Evolutionary conservation across 1,284 basidiomycete species (phyloP), one percentile per base, ranked within the genome.

Genomic region (Puccinia brachypodii): DNA sequence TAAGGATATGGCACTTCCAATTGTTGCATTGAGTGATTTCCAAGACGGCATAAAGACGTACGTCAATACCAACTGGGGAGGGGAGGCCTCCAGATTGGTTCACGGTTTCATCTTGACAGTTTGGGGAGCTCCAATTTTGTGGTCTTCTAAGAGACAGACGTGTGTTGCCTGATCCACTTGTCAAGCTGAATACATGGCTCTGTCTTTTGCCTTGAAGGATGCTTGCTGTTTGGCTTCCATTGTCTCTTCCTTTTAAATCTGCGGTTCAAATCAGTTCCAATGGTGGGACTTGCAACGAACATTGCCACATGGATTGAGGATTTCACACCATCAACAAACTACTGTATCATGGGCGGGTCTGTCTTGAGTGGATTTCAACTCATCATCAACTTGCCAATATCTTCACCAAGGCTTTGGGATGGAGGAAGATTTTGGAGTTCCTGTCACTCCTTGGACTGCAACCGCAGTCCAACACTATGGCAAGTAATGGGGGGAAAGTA

Each of bases 371-470:
- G 73, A 53, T 75, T 9, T 16, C 33, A 3, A 40, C 56, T 2
- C 7, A 11, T 2, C 11, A 76, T 36, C 75, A 76, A 62, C 19
- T 60, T 9, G 75, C 75, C 36, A 42, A 77, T 42, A 78, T 78
- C 40, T 78, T 78, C 44, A 78, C 76, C 22, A 78, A 78, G 47
- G 64, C 40, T 6, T 36, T 78, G 9, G 64, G 76, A 47, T 62
- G 69, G 50, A 11, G 33, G 19, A 42, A 42, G 28, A 40, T 71
- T 2, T 36, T 13, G 1, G 14, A 36, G 7, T 62, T 66, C 19
- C n/a, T 62, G 60, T 2, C n/a, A 53, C n/a, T 19, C n/a, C 50
- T 53, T 53, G 14, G 4, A 11, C 50, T 22, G n/a, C n/a, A 44
- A 44, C n/a, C n/a, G n/a, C n/a, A n/a, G n/a, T n/a, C n/a, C n/a